Evolutionary conservation across 2,329 filamentous ascomycete genomes (phyloP).

Genomic region (Apiospora kogelbergensis): DNA sequence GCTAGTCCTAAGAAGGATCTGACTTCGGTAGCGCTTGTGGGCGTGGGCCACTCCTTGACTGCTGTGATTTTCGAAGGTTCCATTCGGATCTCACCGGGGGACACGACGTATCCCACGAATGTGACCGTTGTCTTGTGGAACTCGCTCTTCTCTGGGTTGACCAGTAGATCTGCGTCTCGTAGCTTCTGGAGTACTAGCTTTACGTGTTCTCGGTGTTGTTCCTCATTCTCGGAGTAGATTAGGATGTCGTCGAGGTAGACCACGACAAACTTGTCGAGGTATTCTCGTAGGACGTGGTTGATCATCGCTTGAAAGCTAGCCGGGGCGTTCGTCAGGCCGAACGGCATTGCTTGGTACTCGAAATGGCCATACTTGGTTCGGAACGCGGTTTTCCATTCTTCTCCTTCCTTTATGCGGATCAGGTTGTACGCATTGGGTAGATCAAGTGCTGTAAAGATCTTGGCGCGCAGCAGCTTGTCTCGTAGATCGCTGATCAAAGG

Average conservation of each 20-base stretch:
- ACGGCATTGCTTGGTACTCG: background rate
- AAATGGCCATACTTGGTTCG: background rate
- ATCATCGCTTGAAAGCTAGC: background rate
- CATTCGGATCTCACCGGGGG: no score
- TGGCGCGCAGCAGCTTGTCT: background rate
- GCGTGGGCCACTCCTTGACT: no score
- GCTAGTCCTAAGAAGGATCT: no score
- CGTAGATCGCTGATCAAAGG: background rate
- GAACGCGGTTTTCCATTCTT: background rate
- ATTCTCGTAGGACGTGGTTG: background rate
- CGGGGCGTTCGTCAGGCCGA: background rate
- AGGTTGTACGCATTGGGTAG: no score
- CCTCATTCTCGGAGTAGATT: background rate
- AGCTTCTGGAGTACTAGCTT: background rate
- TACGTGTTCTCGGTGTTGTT: background rate
- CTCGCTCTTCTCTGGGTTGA: constrained; percentile 27
- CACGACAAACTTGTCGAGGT: background rate
- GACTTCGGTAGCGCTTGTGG: no score
- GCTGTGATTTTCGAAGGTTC: no score
- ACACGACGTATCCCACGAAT: background rate
- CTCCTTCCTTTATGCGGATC: background rate
- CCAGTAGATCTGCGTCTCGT: constrained; percentile 11
- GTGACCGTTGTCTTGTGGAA: constrained; percentile 9
- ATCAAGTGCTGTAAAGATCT: background rate
- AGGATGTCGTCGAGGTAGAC: background rate